Conservation (phyloP, 1,284 basidiomycete genomes). For the Coniferiporia weirii region DNA sequence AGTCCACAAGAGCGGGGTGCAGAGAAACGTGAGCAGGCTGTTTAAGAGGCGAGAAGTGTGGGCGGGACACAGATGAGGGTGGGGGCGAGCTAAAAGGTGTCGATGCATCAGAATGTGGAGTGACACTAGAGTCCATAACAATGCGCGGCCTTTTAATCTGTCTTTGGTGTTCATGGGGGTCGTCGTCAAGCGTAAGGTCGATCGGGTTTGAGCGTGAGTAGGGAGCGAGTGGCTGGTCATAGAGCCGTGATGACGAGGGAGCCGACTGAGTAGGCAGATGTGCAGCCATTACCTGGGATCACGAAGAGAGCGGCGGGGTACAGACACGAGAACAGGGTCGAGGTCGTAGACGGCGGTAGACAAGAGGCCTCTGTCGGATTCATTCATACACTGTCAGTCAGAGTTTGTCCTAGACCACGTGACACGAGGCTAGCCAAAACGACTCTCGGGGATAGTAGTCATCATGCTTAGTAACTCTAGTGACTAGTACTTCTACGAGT, state of each 20-base stretch:
- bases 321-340: background rate
- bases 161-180: constrained; percentile 33
- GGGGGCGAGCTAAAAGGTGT: constrained; percentile 9
- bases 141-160: constrained; percentile 37
- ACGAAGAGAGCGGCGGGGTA: background rate
- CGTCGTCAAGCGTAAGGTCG: constrained; percentile 60
- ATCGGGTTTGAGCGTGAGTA: constrained; percentile 39
- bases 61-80: constrained; percentile 17
- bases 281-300: constrained; percentile 25
- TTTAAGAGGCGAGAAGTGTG: constrained; percentile 22
- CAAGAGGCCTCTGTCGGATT: background rate
- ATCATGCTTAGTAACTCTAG: background rate
- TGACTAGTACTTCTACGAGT: too few relatives aligned
- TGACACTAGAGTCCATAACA: constrained; percentile 22
- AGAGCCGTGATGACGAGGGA: constrained; percentile 12
- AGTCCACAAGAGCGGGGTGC: constrained; percentile 16
- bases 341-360: constrained; percentile 3
- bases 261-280: constrained; percentile 15
- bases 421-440: background rate
- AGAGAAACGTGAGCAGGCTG: constrained; percentile 18
- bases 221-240: constrained; percentile 2
- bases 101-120: constrained; percentile 19
- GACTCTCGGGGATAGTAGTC: background rate
- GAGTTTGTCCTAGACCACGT: background rate
- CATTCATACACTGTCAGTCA: background rate